Percentiles rank a stretch among this genome's conserved stretches.
Evolutionary conservation across 2,329 filamentous ascomycete genomes (phyloP).

Genomic region (Claviceps cyperi): DNA sequence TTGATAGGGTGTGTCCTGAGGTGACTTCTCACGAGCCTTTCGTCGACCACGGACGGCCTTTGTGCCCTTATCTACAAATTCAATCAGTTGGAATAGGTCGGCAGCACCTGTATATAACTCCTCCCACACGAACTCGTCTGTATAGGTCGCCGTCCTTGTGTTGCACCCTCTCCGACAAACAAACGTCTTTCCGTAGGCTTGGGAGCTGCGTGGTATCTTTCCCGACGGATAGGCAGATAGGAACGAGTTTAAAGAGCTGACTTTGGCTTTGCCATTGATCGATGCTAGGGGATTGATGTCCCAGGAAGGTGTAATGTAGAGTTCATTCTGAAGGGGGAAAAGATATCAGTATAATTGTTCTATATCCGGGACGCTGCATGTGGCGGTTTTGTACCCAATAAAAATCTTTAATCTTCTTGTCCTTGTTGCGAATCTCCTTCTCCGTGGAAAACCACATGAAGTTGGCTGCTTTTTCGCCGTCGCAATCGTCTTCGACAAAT

Average conservation of each 20-base stretch:
- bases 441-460: constrained; percentile 96
- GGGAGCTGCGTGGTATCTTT: constrained; percentile 55
- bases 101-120: constrained; percentile 56
- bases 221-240: constrained; percentile 57
- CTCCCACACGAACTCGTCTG: constrained; percentile 85
- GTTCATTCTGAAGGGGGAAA: constrained; percentile 49
- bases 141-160: constrained; percentile 77
- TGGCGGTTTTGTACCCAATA: constrained; percentile 37
- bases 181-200: constrained; percentile 73
- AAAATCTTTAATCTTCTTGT: constrained; percentile 69
- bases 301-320: constrained; percentile 79
- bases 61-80: constrained; percentile 56
- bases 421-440: constrained; percentile 71
- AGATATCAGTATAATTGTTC: not conserved
- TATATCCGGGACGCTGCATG: not conserved
- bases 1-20: constrained; percentile 17
- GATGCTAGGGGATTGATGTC: constrained; percentile 77
- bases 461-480: constrained; percentile 56
- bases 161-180: constrained; percentile 83
- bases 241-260: constrained; percentile 63
- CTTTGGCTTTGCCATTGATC: constrained; percentile 75
- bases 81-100: constrained; percentile 50
- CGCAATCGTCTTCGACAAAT: constrained; percentile 59
- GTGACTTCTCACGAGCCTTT: constrained; percentile 18
- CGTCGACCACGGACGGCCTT: constrained; percentile 41